These are phyloP conservation scores for Vitis rotundifolia DNA, from an alignment of 164 flowering plant genomes.

Conservation along the genomic window DNA sequence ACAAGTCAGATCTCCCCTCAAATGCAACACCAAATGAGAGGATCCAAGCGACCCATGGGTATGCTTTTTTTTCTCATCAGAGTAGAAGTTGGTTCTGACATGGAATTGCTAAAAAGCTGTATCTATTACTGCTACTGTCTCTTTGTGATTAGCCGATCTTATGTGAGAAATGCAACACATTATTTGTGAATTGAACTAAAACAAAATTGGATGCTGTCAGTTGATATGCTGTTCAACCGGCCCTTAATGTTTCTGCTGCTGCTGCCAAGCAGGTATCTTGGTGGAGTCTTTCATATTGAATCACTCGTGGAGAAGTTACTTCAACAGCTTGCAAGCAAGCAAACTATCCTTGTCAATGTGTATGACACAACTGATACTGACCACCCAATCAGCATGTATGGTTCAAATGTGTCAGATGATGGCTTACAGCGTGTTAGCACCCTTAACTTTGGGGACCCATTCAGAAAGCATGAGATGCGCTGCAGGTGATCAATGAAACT, in stretches of 20 bases:
- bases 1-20: constrained; percentile 72
- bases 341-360: constrained; percentile 84
- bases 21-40: constrained; percentile 82
- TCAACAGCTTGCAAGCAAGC: constrained; percentile 95
- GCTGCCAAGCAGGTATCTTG: constrained; percentile 70
- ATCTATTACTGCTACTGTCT: too few species aligned
- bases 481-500: constrained; percentile 64
- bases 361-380: constrained; percentile 79
- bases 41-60: constrained; percentile 84
- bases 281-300: constrained; percentile 84
- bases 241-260: constrained; percentile 1
- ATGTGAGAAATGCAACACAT: too few species aligned
- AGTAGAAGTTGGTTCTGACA: neutral
- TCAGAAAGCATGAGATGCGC: constrained; percentile 89
- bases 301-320: constrained; percentile 93
- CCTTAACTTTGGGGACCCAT: constrained; percentile 93
- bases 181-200: too few species aligned
- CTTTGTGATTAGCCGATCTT: too few species aligned
- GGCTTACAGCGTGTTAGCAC: constrained; percentile 54
- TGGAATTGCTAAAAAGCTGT: too few species aligned
- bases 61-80: constrained; percentile 14
- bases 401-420: constrained; percentile 47
- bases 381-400: constrained; percentile 85
- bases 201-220: too few species aligned
- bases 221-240: too few species aligned